Evolutionary conservation across 805 yeast genomes (phyloP), one percentile per base, ranked within the genome.

Genomic region (Candida tammaniensis): DNA sequence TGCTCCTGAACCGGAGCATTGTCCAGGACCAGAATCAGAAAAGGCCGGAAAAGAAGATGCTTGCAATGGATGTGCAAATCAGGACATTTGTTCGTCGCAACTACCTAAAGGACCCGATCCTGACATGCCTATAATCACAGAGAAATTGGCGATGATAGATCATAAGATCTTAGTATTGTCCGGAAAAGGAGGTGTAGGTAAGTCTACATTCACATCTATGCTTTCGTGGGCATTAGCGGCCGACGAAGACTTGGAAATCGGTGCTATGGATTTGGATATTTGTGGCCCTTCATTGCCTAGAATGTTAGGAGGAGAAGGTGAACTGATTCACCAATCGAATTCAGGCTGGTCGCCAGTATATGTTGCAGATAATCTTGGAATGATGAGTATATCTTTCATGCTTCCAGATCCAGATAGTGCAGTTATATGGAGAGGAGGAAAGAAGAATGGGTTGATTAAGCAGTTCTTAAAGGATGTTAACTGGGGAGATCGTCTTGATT

Each of bases 21-120:
- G 99, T 64, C 98, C 98, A 0, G 99, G 98, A 1, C 95, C 98
- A 1, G 96, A 91, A 54, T 82, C 95, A 2, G 97, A 88, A 47
- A 61, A 64, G 34, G 98, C 99, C 2, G 99, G 99, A 6, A 78
- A 83, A 49, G 89, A 86, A 3, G 96, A 86, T 52, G 95, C 98
- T 9, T 93, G 99, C 55, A 73, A 66, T 7, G 96, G 97, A 8
- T 93, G 99, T 64, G 94, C 97, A 11, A 93, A 93, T 61, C 88
- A 93, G 59, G 78, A 72, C 28, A 84, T 91, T 4, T 93, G 99
- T 62, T 82, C 87, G 33, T 76, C 94, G 3, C 72, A 69, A 18
- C 68, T 88, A 9, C 93, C 93, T 7, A 84, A 84, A 53, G 97
- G 96, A 2, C 97, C 98, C 0, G 98, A 93, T 57, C 96, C 95